Base-by-base conservation (phyloP, 768 basidiomycete species). In the Strobilomyces confusus region DNA sequence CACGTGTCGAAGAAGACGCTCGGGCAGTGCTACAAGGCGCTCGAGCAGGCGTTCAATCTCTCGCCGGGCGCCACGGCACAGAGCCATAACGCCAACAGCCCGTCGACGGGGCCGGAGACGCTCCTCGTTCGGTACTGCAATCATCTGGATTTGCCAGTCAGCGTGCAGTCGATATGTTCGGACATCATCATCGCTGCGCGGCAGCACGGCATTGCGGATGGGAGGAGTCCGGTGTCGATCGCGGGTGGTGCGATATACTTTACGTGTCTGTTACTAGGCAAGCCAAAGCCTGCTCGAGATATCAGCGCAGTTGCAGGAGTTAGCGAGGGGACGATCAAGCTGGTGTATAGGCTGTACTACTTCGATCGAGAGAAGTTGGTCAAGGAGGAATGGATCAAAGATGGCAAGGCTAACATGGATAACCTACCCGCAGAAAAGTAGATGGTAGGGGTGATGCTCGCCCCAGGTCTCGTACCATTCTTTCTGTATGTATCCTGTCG, bases 231-330 rank as follows among this genome's bases (percentile, higher is more conserved):
- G 1, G 90, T 98, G 48, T 97, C 97, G n/a, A 94, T 99, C 60
- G 97, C 95, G n/a, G 92, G 92, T 38, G 93, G 92, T 37, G 91
- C 92, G 19, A 93, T 99, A 55, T 93, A 89, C 74, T 98, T 98
- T 72, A 90, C 91, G 29, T 90, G 89, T 64, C 79, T 86, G 59
- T 66, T 98, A 40, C 77, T 95, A 63, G 91, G 87, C 49, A 82
- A 83, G 63, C 63, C 74, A 25, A 92, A 90, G 71, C 79, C 83
- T 22, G 79, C 87, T 44, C 84, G 84, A 71, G 92, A 98, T 64
- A 94, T 99, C 64, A 89, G 89, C 57, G 75, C 78, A 15, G 92
- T 98, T 12, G 95, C 92, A 4, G 93, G 94, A 11, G 93, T 98
- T 19, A 94, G 92, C 66, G 95, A 98, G 68, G 87, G 91, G 47